phyloP scores from a whole-genome alignment of 257 asterid genomes.

The Scutellaria minor region DNA sequence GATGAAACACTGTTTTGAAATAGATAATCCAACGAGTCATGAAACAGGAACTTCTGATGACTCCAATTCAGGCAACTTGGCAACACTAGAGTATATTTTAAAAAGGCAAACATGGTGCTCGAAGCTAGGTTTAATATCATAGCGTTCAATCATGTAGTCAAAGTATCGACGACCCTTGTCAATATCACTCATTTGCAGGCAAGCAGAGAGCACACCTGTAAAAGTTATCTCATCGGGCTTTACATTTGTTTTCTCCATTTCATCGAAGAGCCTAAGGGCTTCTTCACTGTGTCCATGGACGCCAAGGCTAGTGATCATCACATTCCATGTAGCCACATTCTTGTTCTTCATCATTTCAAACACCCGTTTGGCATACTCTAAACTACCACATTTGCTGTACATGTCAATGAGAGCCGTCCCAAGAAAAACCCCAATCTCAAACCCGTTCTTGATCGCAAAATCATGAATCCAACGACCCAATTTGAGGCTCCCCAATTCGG shows the following conservation, averaged over 20 bases:
- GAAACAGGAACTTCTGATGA: neutral
- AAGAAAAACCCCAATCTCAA: slow-evolving; percentile 50
- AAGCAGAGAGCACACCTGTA: slow-evolving; percentile 49
- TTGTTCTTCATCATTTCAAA: slow-evolving; percentile 48
- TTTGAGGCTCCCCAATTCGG: slow-evolving; percentile 45
- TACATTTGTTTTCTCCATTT: slow-evolving; percentile 49
- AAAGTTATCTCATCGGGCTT: slow-evolving; percentile 56
- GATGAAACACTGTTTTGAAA: neutral
- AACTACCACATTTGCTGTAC: slow-evolving; percentile 66
- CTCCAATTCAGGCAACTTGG: slow-evolving; percentile 28
- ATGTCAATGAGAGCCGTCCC: slow-evolving; percentile 64
- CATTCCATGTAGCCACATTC: slow-evolving; percentile 55
- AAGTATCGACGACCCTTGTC: slow-evolving; percentile 48
- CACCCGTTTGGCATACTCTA: slow-evolving; percentile 49
- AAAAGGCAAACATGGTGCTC: slow-evolving; percentile 46
- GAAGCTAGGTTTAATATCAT: slow-evolving; percentile 41
- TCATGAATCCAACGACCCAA: slow-evolving; percentile 54
- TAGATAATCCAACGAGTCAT: neutral
- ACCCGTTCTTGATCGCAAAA: slow-evolving; percentile 50
- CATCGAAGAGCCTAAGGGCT: slow-evolving; percentile 46
- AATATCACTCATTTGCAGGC: slow-evolving; percentile 41
- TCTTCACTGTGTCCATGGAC: slow-evolving; percentile 54
- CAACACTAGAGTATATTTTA: slow-evolving; percentile 40
- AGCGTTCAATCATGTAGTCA: slow-evolving; percentile 42
- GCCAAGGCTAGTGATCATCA: slow-evolving; percentile 61